Percentiles rank a stretch among this genome's conserved stretches.
Conservation (phyloP, 2,329 filamentous ascomycete genomes). For the Ophiocordyceps camponoti-saundersi region DNA sequence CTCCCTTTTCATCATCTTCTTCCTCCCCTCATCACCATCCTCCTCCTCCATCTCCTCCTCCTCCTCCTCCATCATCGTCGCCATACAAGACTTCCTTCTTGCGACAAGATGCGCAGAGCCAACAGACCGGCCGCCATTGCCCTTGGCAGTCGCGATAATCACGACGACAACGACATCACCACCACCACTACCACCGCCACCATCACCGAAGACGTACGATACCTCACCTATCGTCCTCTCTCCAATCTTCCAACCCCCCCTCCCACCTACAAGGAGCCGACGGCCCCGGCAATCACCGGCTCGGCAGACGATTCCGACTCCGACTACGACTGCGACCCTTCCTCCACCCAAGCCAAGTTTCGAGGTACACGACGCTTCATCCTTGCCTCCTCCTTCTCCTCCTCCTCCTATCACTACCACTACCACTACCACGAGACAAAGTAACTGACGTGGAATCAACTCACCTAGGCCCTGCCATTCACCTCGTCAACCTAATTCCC, state of each 20-base stretch:
- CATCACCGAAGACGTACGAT: slow-evolving; percentile 15
- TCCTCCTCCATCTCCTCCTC: not conserved
- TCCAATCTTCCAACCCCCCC: slow-evolving; percentile 53
- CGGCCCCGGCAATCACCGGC: slow-evolving; percentile 17
- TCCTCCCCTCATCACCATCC: no score
- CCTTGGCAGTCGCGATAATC: not conserved
- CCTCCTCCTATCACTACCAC: no score
- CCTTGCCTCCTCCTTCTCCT: no score
- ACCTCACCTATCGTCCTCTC: slow-evolving; percentile 49
- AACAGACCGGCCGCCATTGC: not conserved
- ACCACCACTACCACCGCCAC: no score
- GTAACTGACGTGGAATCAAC: not conserved
- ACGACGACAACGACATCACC: slow-evolving; percentile 3
- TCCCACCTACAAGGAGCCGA: slow-evolving; percentile 25
- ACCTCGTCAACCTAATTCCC: slow-evolving; percentile 50
- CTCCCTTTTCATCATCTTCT: not conserved
- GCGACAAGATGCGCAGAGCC: slow-evolving; percentile 2
- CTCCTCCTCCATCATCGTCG: not conserved
- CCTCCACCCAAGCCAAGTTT: slow-evolving; percentile 17
- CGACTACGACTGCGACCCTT: no score
- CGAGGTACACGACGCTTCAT: slow-evolving; percentile 12
- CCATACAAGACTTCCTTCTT: not conserved
- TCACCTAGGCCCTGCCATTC: slow-evolving; percentile 40
- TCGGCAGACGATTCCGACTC: slow-evolving; percentile 27
- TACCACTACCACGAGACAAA: no score